Percentiles rank a stretch among this genome's conserved stretches.
Evolutionary conservation across 2,329 filamentous ascomycete species (phyloP).

Genomic region (Botrytis paeoniae): DNA sequence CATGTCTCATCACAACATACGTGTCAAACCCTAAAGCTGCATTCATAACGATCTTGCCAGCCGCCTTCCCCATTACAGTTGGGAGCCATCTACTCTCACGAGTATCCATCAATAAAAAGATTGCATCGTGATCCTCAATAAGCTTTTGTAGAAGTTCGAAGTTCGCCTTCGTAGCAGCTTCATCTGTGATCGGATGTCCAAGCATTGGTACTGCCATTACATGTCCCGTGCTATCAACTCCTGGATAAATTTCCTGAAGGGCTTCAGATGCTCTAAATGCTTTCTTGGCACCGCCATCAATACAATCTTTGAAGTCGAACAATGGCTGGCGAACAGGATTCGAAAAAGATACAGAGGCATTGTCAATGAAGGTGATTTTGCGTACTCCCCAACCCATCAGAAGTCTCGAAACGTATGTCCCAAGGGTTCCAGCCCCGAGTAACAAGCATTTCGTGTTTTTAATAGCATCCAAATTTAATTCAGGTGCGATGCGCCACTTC

Average conservation of each 20-base stretch:
- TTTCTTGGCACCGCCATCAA: constrained; percentile 80
- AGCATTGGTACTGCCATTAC: constrained; percentile 91
- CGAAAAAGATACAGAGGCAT: constrained; percentile 88
- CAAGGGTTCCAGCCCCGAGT: constrained; percentile 87
- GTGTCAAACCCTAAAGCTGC: constrained; percentile 95
- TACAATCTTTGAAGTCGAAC: constrained; percentile 85
- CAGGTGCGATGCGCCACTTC: constrained; percentile 95
- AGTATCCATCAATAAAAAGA: constrained; percentile 97
- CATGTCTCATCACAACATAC: constrained; percentile 96
- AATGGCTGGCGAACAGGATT: constrained; percentile 95
- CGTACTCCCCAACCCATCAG: constrained; percentile 93
- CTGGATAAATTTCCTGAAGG: constrained; percentile 83
- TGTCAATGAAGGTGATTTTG: constrained; percentile 95
- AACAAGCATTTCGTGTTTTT: constrained; percentile 88
- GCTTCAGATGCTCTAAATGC: constrained; percentile 77
- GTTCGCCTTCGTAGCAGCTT: constrained; percentile 65
- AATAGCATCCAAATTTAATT: constrained; percentile 81
- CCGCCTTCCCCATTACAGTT: constrained; percentile 91
- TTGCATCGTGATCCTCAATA: constrained; percentile 80
- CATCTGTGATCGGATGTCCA: constrained; percentile 80
- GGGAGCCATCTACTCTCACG: constrained; percentile 93
- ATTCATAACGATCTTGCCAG: constrained; percentile 94
- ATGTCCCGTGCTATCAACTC: constrained; percentile 77
- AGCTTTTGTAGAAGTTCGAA: constrained; percentile 72
- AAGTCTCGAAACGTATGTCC: constrained; percentile 88